Percentiles rank a stretch among this genome's conserved stretches.
phyloP scores from a whole-genome alignment of 2,329 filamentous ascomycete species.

The Alternaria sp. region DNA sequence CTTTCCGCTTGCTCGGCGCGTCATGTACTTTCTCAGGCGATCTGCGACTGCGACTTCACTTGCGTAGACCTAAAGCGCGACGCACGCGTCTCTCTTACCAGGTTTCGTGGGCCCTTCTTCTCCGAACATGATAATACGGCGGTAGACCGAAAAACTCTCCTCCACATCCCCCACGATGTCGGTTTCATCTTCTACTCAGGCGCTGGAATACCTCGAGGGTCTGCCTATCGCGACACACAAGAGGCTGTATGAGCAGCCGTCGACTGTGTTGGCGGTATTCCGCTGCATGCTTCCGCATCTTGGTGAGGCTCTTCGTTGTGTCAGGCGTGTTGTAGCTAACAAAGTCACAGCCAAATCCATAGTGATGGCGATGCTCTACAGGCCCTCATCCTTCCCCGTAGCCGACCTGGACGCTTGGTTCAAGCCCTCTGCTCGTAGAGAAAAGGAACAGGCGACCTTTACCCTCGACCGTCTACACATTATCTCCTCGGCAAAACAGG shows the following conservation, averaged over 20 bases:
- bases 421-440: conserved; percentile 72
- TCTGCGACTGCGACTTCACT: conserved; percentile 12
- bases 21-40: conserved; percentile 30
- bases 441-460: conserved; percentile 83
- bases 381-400: conserved; percentile 80
- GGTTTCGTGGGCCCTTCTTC: not conserved
- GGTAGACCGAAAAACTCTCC: conserved; percentile 20
- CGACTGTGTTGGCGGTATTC: conserved; percentile 93
- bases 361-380: conserved; percentile 94
- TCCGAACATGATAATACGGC: conserved; percentile 47
- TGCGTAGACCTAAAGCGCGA: conserved; percentile 14
- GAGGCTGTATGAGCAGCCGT: conserved; percentile 93
- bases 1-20: conserved; percentile 36
- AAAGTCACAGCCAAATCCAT: conserved; percentile 79
- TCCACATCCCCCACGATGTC: conserved; percentile 58
- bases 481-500: conserved; percentile 65
- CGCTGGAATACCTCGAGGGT: conserved; percentile 91
- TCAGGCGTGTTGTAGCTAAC: conserved; percentile 6
- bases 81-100: conserved; percentile 25
- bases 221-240: conserved; percentile 89
- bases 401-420: conserved; percentile 87
- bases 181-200: conserved; percentile 64
- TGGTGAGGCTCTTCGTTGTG: conserved; percentile 60
- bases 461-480: conserved; percentile 89
- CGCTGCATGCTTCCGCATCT: conserved; percentile 94